Conservation (phyloP, 768 basidiomycete genomes). For the Paxillus rubicundulus region DNA sequence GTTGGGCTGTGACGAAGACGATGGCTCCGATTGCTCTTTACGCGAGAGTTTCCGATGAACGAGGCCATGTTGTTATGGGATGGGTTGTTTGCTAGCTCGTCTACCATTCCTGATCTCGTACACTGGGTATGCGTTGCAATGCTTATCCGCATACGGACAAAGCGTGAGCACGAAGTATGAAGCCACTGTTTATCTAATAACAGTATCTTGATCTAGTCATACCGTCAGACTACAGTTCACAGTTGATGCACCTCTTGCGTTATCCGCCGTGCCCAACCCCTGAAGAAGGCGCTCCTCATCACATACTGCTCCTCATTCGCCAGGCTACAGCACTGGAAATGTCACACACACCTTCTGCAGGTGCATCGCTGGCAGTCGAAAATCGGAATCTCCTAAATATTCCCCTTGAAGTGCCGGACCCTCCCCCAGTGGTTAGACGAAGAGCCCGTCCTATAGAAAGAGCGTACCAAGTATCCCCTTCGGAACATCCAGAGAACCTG, state of each 20-base stretch:
- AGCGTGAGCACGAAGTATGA: slow-evolving; percentile 51
- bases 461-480: slow-evolving; percentile 25
- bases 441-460: slow-evolving; percentile 33
- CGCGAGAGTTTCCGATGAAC: slow-evolving; percentile 80
- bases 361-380: slow-evolving; percentile 76
- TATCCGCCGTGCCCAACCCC: slow-evolving; percentile 58
- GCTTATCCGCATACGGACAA: slow-evolving; percentile 90
- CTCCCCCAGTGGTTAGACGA: slow-evolving; percentile 38
- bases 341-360: slow-evolving; percentile 70
- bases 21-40: slow-evolving; percentile 92
- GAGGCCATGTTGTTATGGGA: slow-evolving; percentile 94
- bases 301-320: slow-evolving; percentile 67
- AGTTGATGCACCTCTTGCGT: slow-evolving; percentile 80
- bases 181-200: slow-evolving; percentile 8
- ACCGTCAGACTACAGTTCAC: slow-evolving; percentile 79
- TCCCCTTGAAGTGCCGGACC: slow-evolving; percentile 60
- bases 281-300: slow-evolving; percentile 46
- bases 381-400: slow-evolving; percentile 79
- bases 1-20: slow-evolving; percentile 49
- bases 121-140: slow-evolving; percentile 92
- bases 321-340: slow-evolving; percentile 82
- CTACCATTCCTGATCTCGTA: slow-evolving; percentile 72
- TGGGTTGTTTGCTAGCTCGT: slow-evolving; percentile 79
- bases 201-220: slow-evolving; percentile 54
- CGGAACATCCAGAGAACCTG: slow-evolving; percentile 27